Evolutionary conservation across 495 filamentous ascomycete genomes (phyloP), one percentile per base, ranked within the genome.

Genomic region (Penicillium arizonense): DNA sequence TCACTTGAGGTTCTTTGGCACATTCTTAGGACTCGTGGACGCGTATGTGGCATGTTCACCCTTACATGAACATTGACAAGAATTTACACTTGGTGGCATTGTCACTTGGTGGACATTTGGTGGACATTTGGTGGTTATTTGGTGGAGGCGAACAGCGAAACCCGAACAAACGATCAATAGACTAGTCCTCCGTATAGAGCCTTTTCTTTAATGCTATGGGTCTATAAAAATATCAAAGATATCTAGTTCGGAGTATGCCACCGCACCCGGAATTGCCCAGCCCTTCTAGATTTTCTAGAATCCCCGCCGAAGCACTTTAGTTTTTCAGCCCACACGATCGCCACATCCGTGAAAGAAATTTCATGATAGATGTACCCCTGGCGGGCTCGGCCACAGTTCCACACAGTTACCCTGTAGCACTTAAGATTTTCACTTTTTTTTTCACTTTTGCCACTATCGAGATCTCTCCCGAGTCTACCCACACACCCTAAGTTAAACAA

Each of bases 211-310:
- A 30, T 30, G 28, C 26, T 30, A 30, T 7, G 8, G 28, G 28
- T 30, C 6, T 8, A 9, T 8, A 30, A 8, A 10, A 30, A 30
- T 8, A 30, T 30, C 28, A 8, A 6, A 30, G 5, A 7, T 30
- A 5, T 8, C 7, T 30, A 30, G 28, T 30, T 30, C 7, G 28
- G 5, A 7, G 5, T 7, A 30, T 30, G 14, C 12, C 36, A 42
- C 47, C 13, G 49, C 49, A 44, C 30, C 41, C 38, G 33, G 32
- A 30, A 30, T 7, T 35, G 47, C 54, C 49, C 49, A 43, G 44
- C 32, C 52, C 58, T 63, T 65, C 59, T 58, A 63, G 63, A 60
- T 58, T 63, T 63, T 61, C 58, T 61, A 61, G 44, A 66, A 63
- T 43, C 37, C 47, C 52, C 45, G 49, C 52, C 61, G 61, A 61